Base-by-base conservation (phyloP, 2,329 filamentous ascomycete genomes). In the Talaromyces sp. region DNA sequence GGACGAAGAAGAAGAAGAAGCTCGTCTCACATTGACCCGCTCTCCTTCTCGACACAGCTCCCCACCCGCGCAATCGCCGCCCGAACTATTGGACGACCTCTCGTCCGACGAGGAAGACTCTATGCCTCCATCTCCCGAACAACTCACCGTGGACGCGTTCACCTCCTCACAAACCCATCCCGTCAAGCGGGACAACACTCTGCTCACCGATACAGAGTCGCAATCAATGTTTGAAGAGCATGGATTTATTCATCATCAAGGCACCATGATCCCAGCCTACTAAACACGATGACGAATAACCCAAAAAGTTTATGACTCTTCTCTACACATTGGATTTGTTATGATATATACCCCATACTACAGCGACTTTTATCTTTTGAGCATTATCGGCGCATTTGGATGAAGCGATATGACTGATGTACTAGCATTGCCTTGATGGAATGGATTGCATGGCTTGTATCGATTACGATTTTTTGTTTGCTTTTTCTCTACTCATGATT, bases 51-150 rank as follows among this genome's bases (percentile, higher is more conserved):
- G 89, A 79, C 73, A 85, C 72, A 86, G 87, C 62, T 90, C 90
- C 11, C 86, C 87, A 62, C 83, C 90, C 24, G 47, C 24, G 24
- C 47, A 50, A n/a, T 50, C 49, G 10, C 49, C 49, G 14, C 49
- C 49, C 61, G 90, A 90, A 9, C 90, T 91, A 75, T 86, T 92
- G 65, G 84, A 88, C 69, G 83, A 87, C 68, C 90, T 92, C 74
- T 86, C 89, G 68, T 81, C 79, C 7, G 80, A 87, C 65, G 90
- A 92, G 71, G 90, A 93, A 78, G 88, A 91, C 70, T 80, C 83
- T 57, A 82, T 91, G 86, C 90, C 90, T 8, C 89, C 89, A 22
- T 91, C 89, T 67, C 89, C 89, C 43, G 85, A 86, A 56, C 73
- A 78, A 67, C 69, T 84, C 33, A 76, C 83, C 41, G 79, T 92